Conservation (phyloP, 78 protist genomes). For the Polysphondylium violaceum region DNA sequence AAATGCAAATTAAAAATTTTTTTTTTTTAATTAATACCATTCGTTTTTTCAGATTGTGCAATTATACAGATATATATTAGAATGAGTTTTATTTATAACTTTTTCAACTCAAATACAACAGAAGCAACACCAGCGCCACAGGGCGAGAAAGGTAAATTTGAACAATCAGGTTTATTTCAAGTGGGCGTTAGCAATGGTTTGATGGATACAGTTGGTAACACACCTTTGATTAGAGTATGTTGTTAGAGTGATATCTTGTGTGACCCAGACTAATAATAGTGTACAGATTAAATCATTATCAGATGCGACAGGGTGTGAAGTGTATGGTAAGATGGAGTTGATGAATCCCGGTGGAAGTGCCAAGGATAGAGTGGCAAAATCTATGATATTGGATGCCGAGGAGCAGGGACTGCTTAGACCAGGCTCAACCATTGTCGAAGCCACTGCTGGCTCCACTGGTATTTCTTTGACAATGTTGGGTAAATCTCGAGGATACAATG, state of each 20-base stretch:
- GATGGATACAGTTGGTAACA: constrained; percentile 69
- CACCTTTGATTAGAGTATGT: constrained; percentile 71
- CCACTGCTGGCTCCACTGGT: constrained; percentile 91
- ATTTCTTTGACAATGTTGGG: constrained; percentile 83
- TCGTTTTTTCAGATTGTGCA: too few species aligned
- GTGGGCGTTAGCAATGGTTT: constrained; percentile 39
- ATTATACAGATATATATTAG: too few species aligned
- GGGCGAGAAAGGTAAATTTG: neutral
- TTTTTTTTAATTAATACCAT: neutral
- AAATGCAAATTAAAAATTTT: neutral
- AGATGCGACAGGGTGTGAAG: constrained; percentile 49
- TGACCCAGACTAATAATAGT: neutral
- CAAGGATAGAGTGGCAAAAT: constrained; percentile 82
- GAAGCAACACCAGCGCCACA: neutral
- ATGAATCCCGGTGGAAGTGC: constrained; percentile 84
- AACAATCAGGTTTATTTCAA: neutral
- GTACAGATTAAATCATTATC: constrained; percentile 55
- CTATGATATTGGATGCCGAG: constrained; percentile 50
- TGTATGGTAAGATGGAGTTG: constrained; percentile 80
- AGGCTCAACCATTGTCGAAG: constrained; percentile 82
- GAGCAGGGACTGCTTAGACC: neutral
- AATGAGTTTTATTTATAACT: neutral
- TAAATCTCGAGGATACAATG: constrained; percentile 75
- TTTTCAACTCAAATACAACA: neutral
- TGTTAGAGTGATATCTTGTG: neutral